Conservation (phyloP, 768 basidiomycete species). For the Lactarius hengduanensis region DNA sequence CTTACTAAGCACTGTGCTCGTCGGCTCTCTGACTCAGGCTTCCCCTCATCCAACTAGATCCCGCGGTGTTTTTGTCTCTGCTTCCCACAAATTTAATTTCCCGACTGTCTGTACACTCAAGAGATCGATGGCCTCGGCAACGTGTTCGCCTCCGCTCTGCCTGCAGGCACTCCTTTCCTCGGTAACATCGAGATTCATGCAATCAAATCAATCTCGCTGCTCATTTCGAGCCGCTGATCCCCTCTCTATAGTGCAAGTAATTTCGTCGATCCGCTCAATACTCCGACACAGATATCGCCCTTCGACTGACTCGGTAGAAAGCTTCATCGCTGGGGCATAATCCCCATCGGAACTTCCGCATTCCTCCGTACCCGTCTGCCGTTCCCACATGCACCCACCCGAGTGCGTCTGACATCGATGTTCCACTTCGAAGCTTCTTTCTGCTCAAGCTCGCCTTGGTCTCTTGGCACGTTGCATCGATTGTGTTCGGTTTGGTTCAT, state of each 20-base stretch:
- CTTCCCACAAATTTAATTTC: not conserved
- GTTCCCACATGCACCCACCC: not conserved
- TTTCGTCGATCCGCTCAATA: not conserved
- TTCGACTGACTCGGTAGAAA: not conserved
- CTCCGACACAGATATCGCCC: not conserved
- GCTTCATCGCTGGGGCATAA: not conserved
- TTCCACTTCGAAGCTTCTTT: not conserved
- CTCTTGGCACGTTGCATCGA: not conserved
- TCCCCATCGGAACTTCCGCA: not conserved
- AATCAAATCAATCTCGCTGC: not conserved
- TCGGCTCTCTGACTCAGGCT: too few relatives aligned
- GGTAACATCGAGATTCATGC: not conserved
- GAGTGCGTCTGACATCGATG: not conserved
- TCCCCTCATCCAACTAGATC: not conserved
- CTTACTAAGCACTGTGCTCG: conserved; percentile 16
- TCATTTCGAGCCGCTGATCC: not conserved
- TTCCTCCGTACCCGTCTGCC: not conserved
- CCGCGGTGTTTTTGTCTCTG: not conserved
- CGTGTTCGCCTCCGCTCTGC: conserved; percentile 16
- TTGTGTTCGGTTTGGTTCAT: not conserved
- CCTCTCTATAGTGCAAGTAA: not conserved
- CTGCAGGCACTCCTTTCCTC: conserved; percentile 15
- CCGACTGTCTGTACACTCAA: not conserved
- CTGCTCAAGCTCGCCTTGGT: not conserved
- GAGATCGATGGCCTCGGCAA: conserved; percentile 22